Evolutionary conservation across 805 yeast genomes (phyloP), one percentile per base, ranked within the genome.

Genomic region (Candida broadrunensis): DNA sequence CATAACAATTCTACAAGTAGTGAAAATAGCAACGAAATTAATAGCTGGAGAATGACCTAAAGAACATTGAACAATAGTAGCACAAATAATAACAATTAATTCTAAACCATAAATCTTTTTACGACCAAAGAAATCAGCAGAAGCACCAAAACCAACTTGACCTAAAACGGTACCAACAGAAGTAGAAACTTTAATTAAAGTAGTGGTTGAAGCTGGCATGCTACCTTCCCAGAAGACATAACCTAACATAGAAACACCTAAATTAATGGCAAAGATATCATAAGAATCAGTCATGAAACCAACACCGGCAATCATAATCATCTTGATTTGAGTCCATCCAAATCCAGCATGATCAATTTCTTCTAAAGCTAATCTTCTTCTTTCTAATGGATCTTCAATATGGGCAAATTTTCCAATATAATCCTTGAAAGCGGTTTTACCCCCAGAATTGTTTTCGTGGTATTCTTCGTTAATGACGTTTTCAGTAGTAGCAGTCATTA

Each of bases 111-210:
- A 88, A 59, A 88, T 80, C 59, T 77, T 81, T 69, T 89, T 88
- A 72, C 97, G 82, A 52, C 97, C 97, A 45, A 84, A 70, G 21
- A 68, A 61, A 73, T 88, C 97, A 46, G 91, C 96, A 49, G 84
- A 53, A 57, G 77, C 71, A 69, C 97, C 97, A 55, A 88, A 89
- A 44, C 85, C 80, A 37, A 88, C 59, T 70, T 89, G 96, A 56
- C 96, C 97, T 58, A 89, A 77, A 50, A 88, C 95, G 33, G 96
- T 88, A 70, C 96, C 96, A 41, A 88, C 95, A 37, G 96, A 88
- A 18, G 96, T 88, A 38, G 95, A 86, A 39, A 85, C 90, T 70
- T 88, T 88, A 50, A 88, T 65, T 50, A 88, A 70, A 42, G 96
- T 88, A 43, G 70, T 62, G 39, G 95, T 85, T 37, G 95, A 81